Evolutionary conservation across 306 rosid genomes (phyloP).

Genomic region (Vigna reflexopilosa): DNA sequence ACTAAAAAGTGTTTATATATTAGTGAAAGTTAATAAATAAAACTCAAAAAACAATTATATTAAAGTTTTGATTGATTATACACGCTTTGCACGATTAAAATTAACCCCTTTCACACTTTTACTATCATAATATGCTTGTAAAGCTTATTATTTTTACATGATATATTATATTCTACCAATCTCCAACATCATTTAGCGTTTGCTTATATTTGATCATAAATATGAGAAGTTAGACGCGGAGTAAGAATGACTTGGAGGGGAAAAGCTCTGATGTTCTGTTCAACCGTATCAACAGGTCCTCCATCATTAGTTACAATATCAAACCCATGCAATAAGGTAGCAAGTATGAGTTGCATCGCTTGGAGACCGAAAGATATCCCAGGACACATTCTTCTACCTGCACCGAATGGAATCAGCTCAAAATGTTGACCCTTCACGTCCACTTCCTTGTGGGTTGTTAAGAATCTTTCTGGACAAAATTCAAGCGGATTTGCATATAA

Average conservation of each 20-base stretch:
- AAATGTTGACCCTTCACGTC: slow-evolving; percentile 38
- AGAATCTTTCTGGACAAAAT: slow-evolving; percentile 44
- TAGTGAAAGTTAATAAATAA: too few species aligned
- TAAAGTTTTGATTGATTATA: too few species aligned
- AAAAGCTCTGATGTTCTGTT: slow-evolving; percentile 36
- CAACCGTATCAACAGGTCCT: slow-evolving; percentile 24
- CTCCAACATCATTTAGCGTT: too few species aligned
- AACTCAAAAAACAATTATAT: too few species aligned
- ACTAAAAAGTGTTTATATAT: too few species aligned
- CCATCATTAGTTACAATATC: slow-evolving; percentile 29
- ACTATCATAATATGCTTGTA: too few species aligned
- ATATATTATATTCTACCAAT: too few species aligned
- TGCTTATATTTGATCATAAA: too few species aligned
- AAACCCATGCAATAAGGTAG: slow-evolving; percentile 40
- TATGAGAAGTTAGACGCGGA: background rate
- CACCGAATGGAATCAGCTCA: slow-evolving; percentile 42
- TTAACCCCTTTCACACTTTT: too few species aligned
- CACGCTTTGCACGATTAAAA: too few species aligned
- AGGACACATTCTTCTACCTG: slow-evolving; percentile 44
- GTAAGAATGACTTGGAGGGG: slow-evolving; percentile 43
- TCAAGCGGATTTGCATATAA: background rate
- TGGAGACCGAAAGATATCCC: slow-evolving; percentile 36
- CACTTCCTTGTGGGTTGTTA: slow-evolving; percentile 27
- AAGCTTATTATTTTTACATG: too few species aligned
- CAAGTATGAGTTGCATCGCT: slow-evolving; percentile 32